These are phyloP conservation scores for Artemisia tridentata DNA, from an alignment of 129 eudicot species.

Conservation along the genomic window DNA sequence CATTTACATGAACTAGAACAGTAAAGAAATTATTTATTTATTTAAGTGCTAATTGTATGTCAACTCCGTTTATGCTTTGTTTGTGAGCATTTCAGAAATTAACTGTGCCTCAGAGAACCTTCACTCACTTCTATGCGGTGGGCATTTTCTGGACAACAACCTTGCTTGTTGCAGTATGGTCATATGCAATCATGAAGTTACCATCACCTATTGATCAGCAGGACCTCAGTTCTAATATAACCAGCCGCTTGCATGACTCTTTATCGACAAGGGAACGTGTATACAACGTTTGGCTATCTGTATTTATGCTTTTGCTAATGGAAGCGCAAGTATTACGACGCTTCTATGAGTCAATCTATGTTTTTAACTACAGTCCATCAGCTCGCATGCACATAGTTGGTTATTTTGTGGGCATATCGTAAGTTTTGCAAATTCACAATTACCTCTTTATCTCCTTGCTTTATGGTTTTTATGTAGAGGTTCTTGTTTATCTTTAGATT, in stretches of 20 bases:
- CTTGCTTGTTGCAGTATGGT: conserved; percentile 62
- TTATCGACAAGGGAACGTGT: conserved; percentile 36
- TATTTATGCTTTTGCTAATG: conserved; percentile 78
- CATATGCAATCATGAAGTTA: conserved; percentile 52
- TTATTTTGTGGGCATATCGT: conserved; percentile 70
- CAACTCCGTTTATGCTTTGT: neutral
- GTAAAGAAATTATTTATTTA: too few species aligned
- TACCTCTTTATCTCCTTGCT: neutral
- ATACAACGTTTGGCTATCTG: conserved; percentile 54
- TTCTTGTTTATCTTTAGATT: too few species aligned
- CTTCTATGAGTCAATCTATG: conserved; percentile 62
- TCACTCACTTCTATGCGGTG: conserved; percentile 76
- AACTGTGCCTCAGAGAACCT: conserved; percentile 72
- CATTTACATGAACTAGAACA: too few species aligned
- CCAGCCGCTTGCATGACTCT: conserved; percentile 42
- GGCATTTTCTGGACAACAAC: conserved; percentile 72
- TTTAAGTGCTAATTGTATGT: too few species aligned
- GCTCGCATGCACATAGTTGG: conserved; percentile 77
- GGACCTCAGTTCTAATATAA: conserved; percentile 41
- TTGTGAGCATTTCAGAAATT: conserved; percentile 47
- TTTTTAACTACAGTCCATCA: conserved; percentile 76
- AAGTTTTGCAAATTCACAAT: conserved; percentile 31
- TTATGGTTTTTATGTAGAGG: neutral
- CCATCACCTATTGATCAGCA: conserved; percentile 46
- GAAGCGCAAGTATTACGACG: conserved; percentile 80